Evolutionary conservation across 805 yeast genomes (phyloP).

Genomic region (Candida stauntonica): DNA sequence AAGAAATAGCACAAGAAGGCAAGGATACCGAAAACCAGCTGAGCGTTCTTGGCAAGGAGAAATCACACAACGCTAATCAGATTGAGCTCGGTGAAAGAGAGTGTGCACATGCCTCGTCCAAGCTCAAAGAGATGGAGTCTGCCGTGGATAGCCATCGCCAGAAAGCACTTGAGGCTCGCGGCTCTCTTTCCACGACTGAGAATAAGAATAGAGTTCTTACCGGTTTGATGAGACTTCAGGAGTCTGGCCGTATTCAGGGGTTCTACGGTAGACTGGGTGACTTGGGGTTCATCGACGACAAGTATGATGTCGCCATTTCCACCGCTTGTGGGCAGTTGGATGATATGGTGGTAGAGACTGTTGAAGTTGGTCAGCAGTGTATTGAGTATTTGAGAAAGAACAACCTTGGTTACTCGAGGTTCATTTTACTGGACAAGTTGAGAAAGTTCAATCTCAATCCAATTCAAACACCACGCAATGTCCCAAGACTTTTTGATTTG

Average conservation of each 20-base stretch:
- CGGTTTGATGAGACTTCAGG: conserved; percentile 63
- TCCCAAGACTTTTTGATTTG: conserved; percentile 81
- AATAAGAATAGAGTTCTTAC: conserved; percentile 71
- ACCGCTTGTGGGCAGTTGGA: conserved; percentile 91
- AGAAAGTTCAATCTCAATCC: conserved; percentile 54
- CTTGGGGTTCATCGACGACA: conserved; percentile 83
- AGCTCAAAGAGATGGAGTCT: conserved; percentile 50
- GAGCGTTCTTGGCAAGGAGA: conserved; percentile 42
- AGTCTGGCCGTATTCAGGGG: conserved; percentile 79
- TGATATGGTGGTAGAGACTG: conserved; percentile 86
- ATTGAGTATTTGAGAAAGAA: conserved; percentile 79
- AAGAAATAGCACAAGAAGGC: conserved; percentile 43
- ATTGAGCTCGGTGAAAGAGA: conserved; percentile 55
- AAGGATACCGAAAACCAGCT: conserved; percentile 45
- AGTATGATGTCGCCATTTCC: conserved; percentile 88
- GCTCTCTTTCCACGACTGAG: conserved; percentile 50
- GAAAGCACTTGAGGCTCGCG: conserved; percentile 61
- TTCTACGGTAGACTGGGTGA: conserved; percentile 91
- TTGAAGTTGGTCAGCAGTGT: conserved; percentile 67
- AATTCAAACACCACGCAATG: conserved; percentile 68
- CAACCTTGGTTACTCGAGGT: conserved; percentile 83
- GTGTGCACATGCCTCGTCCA: conserved; percentile 42
- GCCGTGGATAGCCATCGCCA: conserved; percentile 54
- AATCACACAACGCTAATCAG: conserved; percentile 47
- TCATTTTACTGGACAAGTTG: conserved; percentile 74